Evolutionary conservation across 192 early-diverging fungal genomes (phyloP), one percentile per base, ranked within the genome.

Genomic region (Coemansia sp.): DNA sequence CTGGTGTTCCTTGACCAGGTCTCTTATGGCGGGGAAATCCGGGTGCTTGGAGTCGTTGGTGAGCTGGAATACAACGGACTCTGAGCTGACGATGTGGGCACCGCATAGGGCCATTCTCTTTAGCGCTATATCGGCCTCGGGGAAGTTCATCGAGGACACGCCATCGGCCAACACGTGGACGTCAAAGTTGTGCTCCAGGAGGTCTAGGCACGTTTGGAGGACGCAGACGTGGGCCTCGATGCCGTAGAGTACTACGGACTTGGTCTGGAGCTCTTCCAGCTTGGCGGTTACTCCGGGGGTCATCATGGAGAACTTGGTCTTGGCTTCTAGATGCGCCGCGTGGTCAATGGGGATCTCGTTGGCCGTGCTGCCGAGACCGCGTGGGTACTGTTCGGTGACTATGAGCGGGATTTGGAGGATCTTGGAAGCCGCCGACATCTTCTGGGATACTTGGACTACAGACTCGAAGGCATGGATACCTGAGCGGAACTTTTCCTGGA

Each of bases 181-280:
- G 61, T 92, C 86, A 64, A 86, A 87, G 57, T 90, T 77, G 25
- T 85, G 73, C 28, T 92, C 89, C 41, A 95, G 65, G 25, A 99
- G 68, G 50, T 97, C 97, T 73, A 99, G 82, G 21, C 93, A 90
- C 12, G 97, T 97, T 79, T 99, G 97, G 38, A 94, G 64, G 6
- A 99, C 90, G 70, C 97, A 99, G 6, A 99, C 95, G 70, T 99
- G 97, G 13, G 93, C 85, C 86, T 98, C 95, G 61, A 95, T 93
- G 16, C 96, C 97, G 76, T 94, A 93, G 16, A 99, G 71, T 3
- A 99, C 85, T 6, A 93, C 86, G 6, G 89, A 91, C 42, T 87
- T 85, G 36, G 78, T 85, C 26, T 70, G 43, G 13, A 78, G 60
- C 28, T 82, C 73, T 63, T 89, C 64, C 9, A 55, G 52, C 50